Evolutionary conservation across 352 stramenopile species (phyloP), one percentile per base, ranked within the genome.

Genomic region (Globisporangium echinulatum): DNA sequence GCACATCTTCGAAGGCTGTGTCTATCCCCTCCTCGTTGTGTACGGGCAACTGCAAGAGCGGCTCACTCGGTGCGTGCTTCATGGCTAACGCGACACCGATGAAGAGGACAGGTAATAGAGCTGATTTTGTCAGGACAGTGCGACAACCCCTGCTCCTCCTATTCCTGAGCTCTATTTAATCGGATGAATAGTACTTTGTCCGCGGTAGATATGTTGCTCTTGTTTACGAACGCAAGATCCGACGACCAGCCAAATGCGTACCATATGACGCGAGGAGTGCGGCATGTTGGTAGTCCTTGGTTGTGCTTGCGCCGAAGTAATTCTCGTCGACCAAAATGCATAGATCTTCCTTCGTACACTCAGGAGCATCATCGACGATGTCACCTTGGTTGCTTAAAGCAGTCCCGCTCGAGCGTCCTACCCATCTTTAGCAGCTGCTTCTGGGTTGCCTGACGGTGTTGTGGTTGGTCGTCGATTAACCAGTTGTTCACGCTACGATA

Each of bases 231-330:
- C 7, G 56, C 52, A 3, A 77, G 43, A n/a, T 75, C 59, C 0
- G 68, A 77, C 0, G 70, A 64, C 1, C 62, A 56, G 0, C 63
- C 68, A 14, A 78, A 80, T 5, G 71, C 49, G 58, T 71, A 70
- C 63, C 62, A 75, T 58, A 76, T 40, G 6, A 82, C 1, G 59
- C 58, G 1, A 74, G 25, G 1, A 78, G 36, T 3, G 63, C 68
- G 6, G 64, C 55, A 39, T 78, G 65, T 52, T 78, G 62, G 54
- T 76, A 78, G 58, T 79, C 25, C 7, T 3, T 54, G 2, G 19
- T 40, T 2, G 61, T 62, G 44, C 7, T 62, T 2, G 52, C 11
- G 37, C 72, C 75, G 36, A 76, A 55, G 47, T 71, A 66, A 8
- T 25, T 15, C 1, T n/a, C 14, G 4, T 42, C 14, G 19, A 63